Conservation (phyloP, 1,284 basidiomycete genomes). For the Flammula alnicola region DNA sequence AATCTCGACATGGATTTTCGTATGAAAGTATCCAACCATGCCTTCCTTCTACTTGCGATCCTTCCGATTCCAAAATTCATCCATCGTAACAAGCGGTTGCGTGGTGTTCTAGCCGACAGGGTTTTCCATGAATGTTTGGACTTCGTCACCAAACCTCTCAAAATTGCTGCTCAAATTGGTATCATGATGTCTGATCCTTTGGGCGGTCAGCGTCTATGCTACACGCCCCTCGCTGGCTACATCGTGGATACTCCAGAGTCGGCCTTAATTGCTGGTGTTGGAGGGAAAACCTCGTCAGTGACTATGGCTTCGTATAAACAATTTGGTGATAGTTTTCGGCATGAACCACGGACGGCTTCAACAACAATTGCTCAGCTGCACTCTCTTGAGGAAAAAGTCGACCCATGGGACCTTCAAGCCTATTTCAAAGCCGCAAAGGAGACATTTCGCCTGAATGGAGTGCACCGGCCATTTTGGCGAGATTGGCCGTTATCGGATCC, state of each 20-base stretch:
- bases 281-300: slow-evolving; percentile 30
- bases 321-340: slow-evolving; percentile 30
- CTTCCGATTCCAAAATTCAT: slow-evolving; percentile 36
- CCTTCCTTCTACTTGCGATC: slow-evolving; percentile 33
- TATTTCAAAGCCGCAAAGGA: slow-evolving; percentile 21
- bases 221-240: slow-evolving; percentile 29
- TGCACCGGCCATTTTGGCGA: slow-evolving; percentile 33
- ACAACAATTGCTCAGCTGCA: slow-evolving; percentile 26
- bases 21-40: slow-evolving; percentile 33
- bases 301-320: slow-evolving; percentile 28
- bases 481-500: slow-evolving; percentile 31
- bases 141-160: slow-evolving; percentile 35
- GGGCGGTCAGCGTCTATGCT: slow-evolving; percentile 24
- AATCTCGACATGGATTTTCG: slow-evolving; percentile 36
- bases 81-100: slow-evolving; percentile 19
- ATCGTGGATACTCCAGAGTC: slow-evolving; percentile 36
- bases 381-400: slow-evolving; percentile 6
- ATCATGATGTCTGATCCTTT: slow-evolving; percentile 32
- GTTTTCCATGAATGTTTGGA: slow-evolving; percentile 37
- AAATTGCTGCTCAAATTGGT: slow-evolving; percentile 28
- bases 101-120: slow-evolving; percentile 25
- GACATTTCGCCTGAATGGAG: slow-evolving; percentile 28
- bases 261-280: slow-evolving; percentile 27
- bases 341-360: slow-evolving; percentile 23
- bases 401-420: slow-evolving; percentile 24